Conservation (phyloP, 176 grass and related monocot species). For the Tillandsia fasciculata region DNA sequence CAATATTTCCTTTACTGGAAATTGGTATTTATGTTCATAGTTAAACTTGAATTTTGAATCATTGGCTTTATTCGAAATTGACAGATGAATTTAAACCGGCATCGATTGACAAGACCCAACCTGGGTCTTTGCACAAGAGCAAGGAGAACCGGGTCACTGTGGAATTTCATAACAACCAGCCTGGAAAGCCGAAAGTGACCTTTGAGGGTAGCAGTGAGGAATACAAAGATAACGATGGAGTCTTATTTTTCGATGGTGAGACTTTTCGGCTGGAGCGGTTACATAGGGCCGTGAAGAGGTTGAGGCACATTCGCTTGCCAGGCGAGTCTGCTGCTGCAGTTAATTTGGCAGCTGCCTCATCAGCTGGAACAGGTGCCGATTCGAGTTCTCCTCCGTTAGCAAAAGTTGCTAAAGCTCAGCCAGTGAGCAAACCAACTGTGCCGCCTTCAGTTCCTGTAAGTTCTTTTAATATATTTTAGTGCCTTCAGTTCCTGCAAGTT, state of each 20-base stretch:
- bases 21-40: background rate
- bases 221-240: slow-evolving; percentile 84
- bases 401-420: slow-evolving; percentile 48
- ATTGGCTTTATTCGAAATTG: slow-evolving; percentile 16
- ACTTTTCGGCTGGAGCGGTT: slow-evolving; percentile 76
- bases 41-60: background rate
- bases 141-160: slow-evolving; percentile 94
- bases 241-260: slow-evolving; percentile 88
- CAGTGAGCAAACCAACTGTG: slow-evolving; percentile 34
- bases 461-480: background rate
- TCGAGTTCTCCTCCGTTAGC: slow-evolving; percentile 60
- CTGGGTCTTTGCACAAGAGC: slow-evolving; percentile 69
- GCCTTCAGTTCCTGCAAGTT: slow-evolving; percentile 13
- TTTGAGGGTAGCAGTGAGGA: slow-evolving; percentile 96
- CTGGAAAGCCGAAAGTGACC: slow-evolving; percentile 71
- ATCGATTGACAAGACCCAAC: slow-evolving; percentile 94
- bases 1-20: too few relatives aligned
- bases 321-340: slow-evolving; percentile 51
- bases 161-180: slow-evolving; percentile 94
- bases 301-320: slow-evolving; percentile 74
- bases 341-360: slow-evolving; percentile 30
- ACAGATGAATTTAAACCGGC: slow-evolving; percentile 98
- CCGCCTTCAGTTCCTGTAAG: slow-evolving; percentile 56
- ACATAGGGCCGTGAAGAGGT: slow-evolving; percentile 77
- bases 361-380: slow-evolving; percentile 38